These are phyloP conservation scores for Hevea brasiliensis DNA, from an alignment of 345 rosid species.

Conservation along the genomic window DNA sequence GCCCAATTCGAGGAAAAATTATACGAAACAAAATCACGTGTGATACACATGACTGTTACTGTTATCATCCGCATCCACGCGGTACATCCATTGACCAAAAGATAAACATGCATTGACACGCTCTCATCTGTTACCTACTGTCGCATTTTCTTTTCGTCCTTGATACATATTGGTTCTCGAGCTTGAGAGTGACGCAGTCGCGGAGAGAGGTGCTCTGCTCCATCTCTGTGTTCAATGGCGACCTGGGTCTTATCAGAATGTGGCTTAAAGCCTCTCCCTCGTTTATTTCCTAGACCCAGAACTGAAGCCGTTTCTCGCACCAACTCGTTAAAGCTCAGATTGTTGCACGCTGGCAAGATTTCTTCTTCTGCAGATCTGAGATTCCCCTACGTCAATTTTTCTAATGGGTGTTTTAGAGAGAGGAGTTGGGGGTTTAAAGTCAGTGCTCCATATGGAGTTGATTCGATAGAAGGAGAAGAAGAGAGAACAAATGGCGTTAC, in stretches of 20 bases:
- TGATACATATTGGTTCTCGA: no score
- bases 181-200: neutral
- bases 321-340: slow-evolving; percentile 24
- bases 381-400: neutral
- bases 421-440: slow-evolving; percentile 19
- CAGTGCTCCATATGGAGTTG: slow-evolving; percentile 18
- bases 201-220: neutral
- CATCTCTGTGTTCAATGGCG: slow-evolving; percentile 57
- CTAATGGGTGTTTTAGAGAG: slow-evolving; percentile 13
- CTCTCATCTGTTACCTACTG: no score
- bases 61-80: no score
- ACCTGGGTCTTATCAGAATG: slow-evolving; percentile 66
- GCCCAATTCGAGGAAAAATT: no score
- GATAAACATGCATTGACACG: no score
- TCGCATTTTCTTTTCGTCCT: no score
- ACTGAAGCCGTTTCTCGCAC: slow-evolving; percentile 28
- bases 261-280: slow-evolving; percentile 73
- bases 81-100: no score
- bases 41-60: no score
- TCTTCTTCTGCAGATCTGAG: neutral
- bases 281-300: slow-evolving; percentile 40
- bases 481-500: neutral
- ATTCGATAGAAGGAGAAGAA: slow-evolving; percentile 14
- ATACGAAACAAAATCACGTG: no score
- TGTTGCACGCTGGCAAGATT: slow-evolving; percentile 15